These are phyloP conservation scores for Allomyces macrogynus DNA, from an alignment of 192 early-diverging fungal species.

Conservation along the genomic window DNA sequence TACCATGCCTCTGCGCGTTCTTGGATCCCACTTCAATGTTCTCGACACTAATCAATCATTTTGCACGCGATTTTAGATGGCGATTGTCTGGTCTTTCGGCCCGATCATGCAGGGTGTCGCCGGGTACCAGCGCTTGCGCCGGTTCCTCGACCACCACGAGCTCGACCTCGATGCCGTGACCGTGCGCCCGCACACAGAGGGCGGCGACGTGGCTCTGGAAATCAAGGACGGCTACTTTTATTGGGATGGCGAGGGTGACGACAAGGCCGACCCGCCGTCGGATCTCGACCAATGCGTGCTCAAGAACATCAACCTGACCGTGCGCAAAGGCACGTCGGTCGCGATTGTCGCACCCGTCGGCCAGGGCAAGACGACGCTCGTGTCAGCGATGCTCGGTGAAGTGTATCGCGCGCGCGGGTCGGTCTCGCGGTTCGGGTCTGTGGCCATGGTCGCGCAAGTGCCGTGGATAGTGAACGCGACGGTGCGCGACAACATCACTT, in stretches of 20 bases:
- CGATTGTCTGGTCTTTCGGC: not conserved
- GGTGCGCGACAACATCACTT: constrained; percentile 50
- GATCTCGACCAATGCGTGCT: not conserved
- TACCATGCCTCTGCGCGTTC: too few relatives aligned
- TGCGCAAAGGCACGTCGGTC: constrained; percentile 12
- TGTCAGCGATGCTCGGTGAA: constrained; percentile 18
- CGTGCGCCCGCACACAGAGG: not conserved
- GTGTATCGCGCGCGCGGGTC: constrained; percentile 4
- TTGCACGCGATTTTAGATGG: not conserved
- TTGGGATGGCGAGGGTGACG: not conserved
- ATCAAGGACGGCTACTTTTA: not conserved
- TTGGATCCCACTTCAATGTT: too few relatives aligned
- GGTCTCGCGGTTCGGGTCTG: not conserved
- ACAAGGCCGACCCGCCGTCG: not conserved
- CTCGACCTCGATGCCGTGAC: not conserved
- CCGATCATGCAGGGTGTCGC: not conserved
- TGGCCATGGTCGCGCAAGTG: not conserved
- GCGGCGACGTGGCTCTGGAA: not conserved
- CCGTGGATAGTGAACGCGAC: constrained; percentile 22
- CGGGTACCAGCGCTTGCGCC: not conserved
- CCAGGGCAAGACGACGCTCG: constrained; percentile 15
- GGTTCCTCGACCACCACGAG: not conserved
- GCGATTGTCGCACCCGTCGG: constrained; percentile 22
- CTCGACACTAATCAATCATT: too few relatives aligned
- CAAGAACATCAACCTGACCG: not conserved